Conservation (phyloP, 371 early-diverging fungal genomes). For the Mortierella sp. region DNA sequence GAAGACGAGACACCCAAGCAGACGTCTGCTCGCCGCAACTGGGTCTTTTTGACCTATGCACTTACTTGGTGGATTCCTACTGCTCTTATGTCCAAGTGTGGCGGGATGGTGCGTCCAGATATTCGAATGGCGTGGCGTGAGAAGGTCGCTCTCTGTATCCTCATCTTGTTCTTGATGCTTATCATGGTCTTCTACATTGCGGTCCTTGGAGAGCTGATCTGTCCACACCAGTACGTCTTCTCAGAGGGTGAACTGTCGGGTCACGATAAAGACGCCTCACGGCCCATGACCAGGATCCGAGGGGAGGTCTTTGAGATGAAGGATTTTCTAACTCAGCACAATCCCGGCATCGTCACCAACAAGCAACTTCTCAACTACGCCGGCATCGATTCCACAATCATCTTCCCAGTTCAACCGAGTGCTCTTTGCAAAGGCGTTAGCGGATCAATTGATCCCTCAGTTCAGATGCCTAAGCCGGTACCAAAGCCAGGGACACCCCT, state of each 20-base stretch:
- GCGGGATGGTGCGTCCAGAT: slow-evolving; percentile 84
- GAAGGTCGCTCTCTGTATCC: slow-evolving; percentile 90
- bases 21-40: slow-evolving; percentile 68
- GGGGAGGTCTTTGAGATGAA: slow-evolving; percentile 81
- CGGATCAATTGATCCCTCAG: slow-evolving; percentile 58
- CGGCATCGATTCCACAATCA: slow-evolving; percentile 72
- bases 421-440: slow-evolving; percentile 60
- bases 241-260: slow-evolving; percentile 61
- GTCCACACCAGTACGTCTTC: slow-evolving; percentile 84
- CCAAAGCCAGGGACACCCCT: no score
- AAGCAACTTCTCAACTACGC: slow-evolving; percentile 64
- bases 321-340: slow-evolving; percentile 58
- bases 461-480: slow-evolving; percentile 55
- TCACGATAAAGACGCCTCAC: slow-evolving; percentile 54
- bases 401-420: slow-evolving; percentile 81
- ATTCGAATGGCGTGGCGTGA: slow-evolving; percentile 96
- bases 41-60: slow-evolving; percentile 86
- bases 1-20: slow-evolving; percentile 62
- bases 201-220: slow-evolving; percentile 86
- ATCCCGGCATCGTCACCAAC: slow-evolving; percentile 61
- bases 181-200: slow-evolving; percentile 91
- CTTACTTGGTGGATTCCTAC: slow-evolving; percentile 92
- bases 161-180: slow-evolving; percentile 85
- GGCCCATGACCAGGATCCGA: slow-evolving; percentile 73
- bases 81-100: slow-evolving; percentile 70